Base-by-base conservation (phyloP, 371 early-diverging fungal genomes). In the Scutellospora calospora region DNA sequence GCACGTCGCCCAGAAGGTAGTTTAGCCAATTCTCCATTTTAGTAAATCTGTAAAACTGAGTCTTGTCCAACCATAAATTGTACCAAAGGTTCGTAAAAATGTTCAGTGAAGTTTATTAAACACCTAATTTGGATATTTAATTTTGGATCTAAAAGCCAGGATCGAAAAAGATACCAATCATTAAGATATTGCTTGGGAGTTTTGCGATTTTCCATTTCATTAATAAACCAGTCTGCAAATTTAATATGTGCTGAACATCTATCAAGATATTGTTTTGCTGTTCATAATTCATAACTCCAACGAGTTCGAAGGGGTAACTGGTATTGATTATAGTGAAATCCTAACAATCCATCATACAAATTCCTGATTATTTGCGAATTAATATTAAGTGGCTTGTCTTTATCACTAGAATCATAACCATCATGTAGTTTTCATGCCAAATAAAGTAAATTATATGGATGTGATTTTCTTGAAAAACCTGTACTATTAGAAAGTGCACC, bases 401-500 rank as follows among this genome's bases (percentile, higher is more conserved):
- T 66, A 66, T 66, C 1, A 35, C 66, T 66, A 33, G 35, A 27
- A 35, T 38, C 18, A 35, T 66, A 66, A 3, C 16, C 35, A 66
- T 33, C 16, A 66, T 66, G n/a, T 12, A 66, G 8, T 35, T 59
- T 66, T 35, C 16, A 66, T 2, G 35, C 38, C 5, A 66, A 66
- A 41, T 66, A 66, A 66, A 66, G 66, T n/a, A 66, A 66, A 66
- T 66, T 66, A 33, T 66, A 66, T 4, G 35, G 16, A 66, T 66
- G 38, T 31, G 38, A 12, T 66, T 66, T 16, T 33, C 5, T 35
- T 66, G 66, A 66, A 66, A 66, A 66, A 31, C 41, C 38, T 31
- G 22, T 35, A 66, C 5, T 5, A 35, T 12, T 66, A 12, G 5
- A 16, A 66, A 66, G 66, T 66, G 25, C 5, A 1, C 20, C 1